phyloP scores from a whole-genome alignment of 2,329 filamentous ascomycete genomes.

The Gaeumannomyces tritici region DNA sequence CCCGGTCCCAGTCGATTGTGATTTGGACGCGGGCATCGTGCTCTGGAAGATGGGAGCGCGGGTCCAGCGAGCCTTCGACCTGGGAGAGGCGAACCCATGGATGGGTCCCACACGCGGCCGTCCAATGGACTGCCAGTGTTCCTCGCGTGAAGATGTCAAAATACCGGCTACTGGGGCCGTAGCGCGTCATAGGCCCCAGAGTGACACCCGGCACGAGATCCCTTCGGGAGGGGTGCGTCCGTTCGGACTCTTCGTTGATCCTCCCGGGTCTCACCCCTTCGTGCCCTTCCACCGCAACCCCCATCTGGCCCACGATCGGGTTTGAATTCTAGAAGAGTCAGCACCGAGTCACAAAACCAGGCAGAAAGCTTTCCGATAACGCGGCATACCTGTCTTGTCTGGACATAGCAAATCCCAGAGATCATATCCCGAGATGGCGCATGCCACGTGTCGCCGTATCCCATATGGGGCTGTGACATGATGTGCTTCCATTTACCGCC shows the following conservation, averaged over 20 bases:
- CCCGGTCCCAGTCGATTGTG: conserved; percentile 33
- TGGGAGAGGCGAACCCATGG: conserved; percentile 32
- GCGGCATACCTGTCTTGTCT: conserved; percentile 28
- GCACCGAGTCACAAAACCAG: neutral
- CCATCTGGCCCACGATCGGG: conserved; percentile 42
- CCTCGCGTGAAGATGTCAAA: conserved; percentile 36
- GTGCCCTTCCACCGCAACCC: conserved; percentile 40
- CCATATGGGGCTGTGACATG: conserved; percentile 35
- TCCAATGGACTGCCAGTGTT: conserved; percentile 22
- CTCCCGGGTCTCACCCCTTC: conserved; percentile 21
- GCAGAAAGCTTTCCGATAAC: neutral
- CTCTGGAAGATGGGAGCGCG: conserved; percentile 14
- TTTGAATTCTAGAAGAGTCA: conserved; percentile 23
- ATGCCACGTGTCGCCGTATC: conserved; percentile 48
- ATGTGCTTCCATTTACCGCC: conserved; percentile 44
- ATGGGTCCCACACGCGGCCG: conserved; percentile 36
- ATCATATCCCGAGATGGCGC: conserved; percentile 47
- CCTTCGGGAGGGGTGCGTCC: conserved; percentile 28
- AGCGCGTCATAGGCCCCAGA: conserved; percentile 9
- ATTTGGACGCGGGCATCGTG: conserved; percentile 34
- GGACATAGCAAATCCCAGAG: conserved; percentile 41
- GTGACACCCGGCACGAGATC: conserved; percentile 19
- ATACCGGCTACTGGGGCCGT: conserved; percentile 20
- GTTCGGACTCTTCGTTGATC: conserved; percentile 44
- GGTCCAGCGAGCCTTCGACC: conserved; percentile 25